phyloP scores from a whole-genome alignment of 192 early-diverging fungal species.

The Coemansia sp. region DNA sequence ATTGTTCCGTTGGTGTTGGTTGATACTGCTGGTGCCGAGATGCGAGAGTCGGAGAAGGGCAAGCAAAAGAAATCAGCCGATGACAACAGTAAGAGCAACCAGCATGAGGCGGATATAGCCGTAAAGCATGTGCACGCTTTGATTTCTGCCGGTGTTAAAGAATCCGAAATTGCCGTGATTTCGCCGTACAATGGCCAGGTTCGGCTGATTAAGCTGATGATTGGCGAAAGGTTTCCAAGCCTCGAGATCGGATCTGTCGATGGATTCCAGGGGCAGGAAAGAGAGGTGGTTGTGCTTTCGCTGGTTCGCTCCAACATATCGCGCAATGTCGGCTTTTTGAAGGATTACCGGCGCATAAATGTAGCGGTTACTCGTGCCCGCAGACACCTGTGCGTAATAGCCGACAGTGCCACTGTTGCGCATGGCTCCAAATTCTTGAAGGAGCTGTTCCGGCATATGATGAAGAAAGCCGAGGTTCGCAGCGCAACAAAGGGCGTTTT shows the following conservation, averaged over 20 bases:
- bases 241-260: slow-evolving; percentile 86
- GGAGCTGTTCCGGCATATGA: slow-evolving; percentile 53
- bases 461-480: slow-evolving; percentile 54
- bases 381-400: slow-evolving; percentile 82
- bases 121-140: slow-evolving; percentile 64
- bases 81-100: slow-evolving; percentile 71
- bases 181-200: slow-evolving; percentile 87
- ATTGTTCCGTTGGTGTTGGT: slow-evolving; percentile 64
- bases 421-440: slow-evolving; percentile 50
- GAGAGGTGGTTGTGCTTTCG: slow-evolving; percentile 79
- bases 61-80: slow-evolving; percentile 9
- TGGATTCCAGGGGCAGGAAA: slow-evolving; percentile 91
- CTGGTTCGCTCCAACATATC: slow-evolving; percentile 79
- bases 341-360: slow-evolving; percentile 77
- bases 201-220: slow-evolving; percentile 47
- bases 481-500: slow-evolving; percentile 18
- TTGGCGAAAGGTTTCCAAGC: slow-evolving; percentile 60
- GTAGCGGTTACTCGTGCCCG: slow-evolving; percentile 89
- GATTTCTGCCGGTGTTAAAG: slow-evolving; percentile 63
- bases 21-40: slow-evolving; percentile 65
- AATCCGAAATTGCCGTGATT: slow-evolving; percentile 78
- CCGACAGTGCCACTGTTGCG: slow-evolving; percentile 72
- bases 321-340: slow-evolving; percentile 75
- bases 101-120: slow-evolving; percentile 71
- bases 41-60: slow-evolving; percentile 39